Base-by-base conservation (phyloP, 352 stramenopile genomes). In the Phytophthora melonis region DNA sequence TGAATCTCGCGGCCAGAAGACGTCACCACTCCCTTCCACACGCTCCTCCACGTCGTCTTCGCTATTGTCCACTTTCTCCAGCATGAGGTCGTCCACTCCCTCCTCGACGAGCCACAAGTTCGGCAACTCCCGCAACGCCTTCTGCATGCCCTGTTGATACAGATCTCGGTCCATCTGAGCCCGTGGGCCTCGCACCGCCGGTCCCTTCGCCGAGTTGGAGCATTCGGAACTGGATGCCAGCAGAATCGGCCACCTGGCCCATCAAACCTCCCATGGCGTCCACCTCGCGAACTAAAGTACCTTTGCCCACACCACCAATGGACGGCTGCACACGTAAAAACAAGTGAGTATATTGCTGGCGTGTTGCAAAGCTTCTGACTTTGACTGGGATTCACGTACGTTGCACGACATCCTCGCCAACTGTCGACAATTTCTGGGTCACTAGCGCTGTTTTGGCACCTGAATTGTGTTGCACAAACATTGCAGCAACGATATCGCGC, bases 331-430 rank as follows among this genome's bases (percentile, higher is more conserved):
- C n/a, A n/a, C n/a, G n/a, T n/a, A 8, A 55, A 55, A 68, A 21
- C 36, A 25, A n/a, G 34, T 61, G 10, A 67, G 50, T 62, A 68
- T 47, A 13, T 52, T 43, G 61, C 13, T 58, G 21, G 36, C 36
- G 18, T 43, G 36, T 43, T 43, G 36, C 36, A 43, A 43, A 6
- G 13, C 36, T 16, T 16, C 18, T 43, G 32, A 30, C 2, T 50
- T 36, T 10, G n/a, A 41, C 25, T 58, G 5, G 49, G 27, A 23
- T 43, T 18, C 49, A 81, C 83, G 27, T 83, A 97, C 90, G 81
- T 99, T 99, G 88, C 98, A 99, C 14, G 91, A 98, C 74, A 99
- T 95, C 83, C n/a, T 99, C 98, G 30, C 98, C 98, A 54, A 99
- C 82, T 11, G 97, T 99, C 41, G 97, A 89, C 14, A 98, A 78